These are phyloP conservation scores for Populus hybrid DNA, from an alignment of 441 rosid species.

Conservation along the genomic window DNA sequence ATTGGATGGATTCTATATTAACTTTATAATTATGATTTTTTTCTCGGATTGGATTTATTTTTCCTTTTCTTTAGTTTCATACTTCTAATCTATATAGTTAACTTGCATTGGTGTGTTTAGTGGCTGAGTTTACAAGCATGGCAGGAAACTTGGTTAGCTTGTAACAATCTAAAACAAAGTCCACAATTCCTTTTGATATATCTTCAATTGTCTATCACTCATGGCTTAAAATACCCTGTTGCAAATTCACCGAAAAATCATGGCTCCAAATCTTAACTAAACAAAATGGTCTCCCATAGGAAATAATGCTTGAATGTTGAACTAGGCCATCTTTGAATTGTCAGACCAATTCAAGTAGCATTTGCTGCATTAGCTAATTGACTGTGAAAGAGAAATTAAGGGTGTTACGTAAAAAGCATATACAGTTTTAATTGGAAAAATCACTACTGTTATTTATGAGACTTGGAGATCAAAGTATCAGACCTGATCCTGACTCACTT, in stretches of 20 bases:
- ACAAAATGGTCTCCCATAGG: background rate
- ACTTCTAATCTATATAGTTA: background rate
- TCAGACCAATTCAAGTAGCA: background rate
- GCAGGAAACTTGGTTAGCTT: no score
- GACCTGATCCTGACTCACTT: background rate
- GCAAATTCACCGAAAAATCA: background rate
- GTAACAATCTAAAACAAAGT: no score
- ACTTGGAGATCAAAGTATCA: background rate
- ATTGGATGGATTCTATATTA: background rate
- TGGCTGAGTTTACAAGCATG: no score
- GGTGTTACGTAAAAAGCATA: background rate
- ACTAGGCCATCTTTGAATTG: background rate
- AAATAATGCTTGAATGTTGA: background rate
- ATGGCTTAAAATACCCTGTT: background rate
- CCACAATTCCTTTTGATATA: no score
- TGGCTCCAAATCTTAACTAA: background rate
- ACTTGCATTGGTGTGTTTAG: background rate
- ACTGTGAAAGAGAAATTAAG: background rate
- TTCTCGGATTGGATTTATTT: no score
- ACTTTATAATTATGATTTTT: no score
- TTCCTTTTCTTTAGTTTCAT: no score
- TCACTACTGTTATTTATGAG: background rate
- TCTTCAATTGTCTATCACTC: background rate
- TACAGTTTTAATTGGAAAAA: background rate
- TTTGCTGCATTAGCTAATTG: background rate